Evolutionary conservation across 2,329 filamentous ascomycete genomes (phyloP).

Genomic region (Malbranchea cinnamomea): DNA sequence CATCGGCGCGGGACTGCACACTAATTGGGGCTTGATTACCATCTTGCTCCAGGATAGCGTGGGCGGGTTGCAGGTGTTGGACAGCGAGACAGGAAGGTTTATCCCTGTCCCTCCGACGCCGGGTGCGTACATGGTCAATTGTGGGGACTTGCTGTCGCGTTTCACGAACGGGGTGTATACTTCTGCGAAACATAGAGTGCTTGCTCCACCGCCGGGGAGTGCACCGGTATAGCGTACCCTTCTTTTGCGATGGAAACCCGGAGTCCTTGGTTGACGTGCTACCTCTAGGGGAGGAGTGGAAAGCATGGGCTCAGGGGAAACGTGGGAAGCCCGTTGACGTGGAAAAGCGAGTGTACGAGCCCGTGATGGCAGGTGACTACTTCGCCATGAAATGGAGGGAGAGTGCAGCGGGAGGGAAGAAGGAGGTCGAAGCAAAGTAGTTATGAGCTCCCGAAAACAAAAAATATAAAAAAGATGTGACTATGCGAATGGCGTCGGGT

Average conservation of each 20-base stretch:
- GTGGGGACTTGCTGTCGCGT: slow-evolving; percentile 33
- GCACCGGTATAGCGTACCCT: slow-evolving; percentile 40
- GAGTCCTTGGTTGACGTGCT: slow-evolving; percentile 18
- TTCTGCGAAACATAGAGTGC: slow-evolving; percentile 31
- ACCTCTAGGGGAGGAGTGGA: slow-evolving; percentile 1
- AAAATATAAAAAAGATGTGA: neutral
- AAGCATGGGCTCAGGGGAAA: neutral
- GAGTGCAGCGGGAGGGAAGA: slow-evolving; percentile 1
- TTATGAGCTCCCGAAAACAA: neutral
- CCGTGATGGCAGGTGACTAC: slow-evolving; percentile 14
- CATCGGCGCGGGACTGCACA: slow-evolving; percentile 23
- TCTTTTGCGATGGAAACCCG: slow-evolving; percentile 41
- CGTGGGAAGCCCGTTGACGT: neutral
- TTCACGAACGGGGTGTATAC: slow-evolving; percentile 34
- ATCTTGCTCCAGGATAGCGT: slow-evolving; percentile 38
- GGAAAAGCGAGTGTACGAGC: slow-evolving; percentile 9
- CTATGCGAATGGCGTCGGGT: neutral
- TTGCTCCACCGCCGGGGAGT: slow-evolving; percentile 17
- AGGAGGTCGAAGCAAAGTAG: slow-evolving; percentile 1
- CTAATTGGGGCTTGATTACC: slow-evolving; percentile 41
- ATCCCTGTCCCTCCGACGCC: slow-evolving; percentile 28
- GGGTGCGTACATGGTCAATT: slow-evolving; percentile 36
- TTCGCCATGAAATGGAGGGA: slow-evolving; percentile 14
- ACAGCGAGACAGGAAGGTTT: slow-evolving; percentile 30
- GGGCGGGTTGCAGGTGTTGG: slow-evolving; percentile 38